Conservation (phyloP, 768 basidiomycete species). For the Phlebiopsis flavidoalba region DNA sequence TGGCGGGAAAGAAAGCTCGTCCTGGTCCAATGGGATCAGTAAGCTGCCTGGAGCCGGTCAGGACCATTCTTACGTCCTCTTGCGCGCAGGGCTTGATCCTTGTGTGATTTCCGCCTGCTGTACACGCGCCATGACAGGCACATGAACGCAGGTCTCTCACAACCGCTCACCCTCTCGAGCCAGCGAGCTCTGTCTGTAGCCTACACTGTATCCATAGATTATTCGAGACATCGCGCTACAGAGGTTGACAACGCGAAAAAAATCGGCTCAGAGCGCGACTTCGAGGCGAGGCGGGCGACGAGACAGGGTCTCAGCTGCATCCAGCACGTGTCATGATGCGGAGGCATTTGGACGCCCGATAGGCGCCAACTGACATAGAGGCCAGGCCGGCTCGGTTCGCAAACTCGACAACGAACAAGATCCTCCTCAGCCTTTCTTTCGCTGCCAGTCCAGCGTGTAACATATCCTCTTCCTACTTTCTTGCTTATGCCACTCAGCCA, state of each 20-base stretch:
- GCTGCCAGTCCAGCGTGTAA: neutral
- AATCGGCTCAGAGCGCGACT: neutral
- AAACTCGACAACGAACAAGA: conserved; percentile 3
- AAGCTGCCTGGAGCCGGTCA: neutral
- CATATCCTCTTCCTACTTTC: neutral
- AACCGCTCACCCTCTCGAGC: neutral
- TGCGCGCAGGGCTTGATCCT: neutral
- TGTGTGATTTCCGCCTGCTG: neutral
- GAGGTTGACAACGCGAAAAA: neutral
- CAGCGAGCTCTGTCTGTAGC: neutral
- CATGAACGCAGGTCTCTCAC: neutral
- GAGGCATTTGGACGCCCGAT: neutral
- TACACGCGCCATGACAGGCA: neutral
- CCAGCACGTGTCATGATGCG: conserved; percentile 3
- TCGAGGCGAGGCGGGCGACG: neutral
- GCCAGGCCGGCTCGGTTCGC: neutral
- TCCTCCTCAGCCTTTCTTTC: neutral
- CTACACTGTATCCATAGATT: neutral
- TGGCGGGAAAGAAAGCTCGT: conserved; percentile 82
- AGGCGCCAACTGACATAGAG: conserved; percentile 1
- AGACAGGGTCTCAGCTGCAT: neutral
- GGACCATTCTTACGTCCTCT: neutral
- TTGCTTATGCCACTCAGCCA: conserved; percentile 9
- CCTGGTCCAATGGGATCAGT: conserved; percentile 64
- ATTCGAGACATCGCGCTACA: neutral